These are phyloP conservation scores for Lipomyces mesembrius DNA, from an alignment of 805 yeast species.

Conservation along the genomic window DNA sequence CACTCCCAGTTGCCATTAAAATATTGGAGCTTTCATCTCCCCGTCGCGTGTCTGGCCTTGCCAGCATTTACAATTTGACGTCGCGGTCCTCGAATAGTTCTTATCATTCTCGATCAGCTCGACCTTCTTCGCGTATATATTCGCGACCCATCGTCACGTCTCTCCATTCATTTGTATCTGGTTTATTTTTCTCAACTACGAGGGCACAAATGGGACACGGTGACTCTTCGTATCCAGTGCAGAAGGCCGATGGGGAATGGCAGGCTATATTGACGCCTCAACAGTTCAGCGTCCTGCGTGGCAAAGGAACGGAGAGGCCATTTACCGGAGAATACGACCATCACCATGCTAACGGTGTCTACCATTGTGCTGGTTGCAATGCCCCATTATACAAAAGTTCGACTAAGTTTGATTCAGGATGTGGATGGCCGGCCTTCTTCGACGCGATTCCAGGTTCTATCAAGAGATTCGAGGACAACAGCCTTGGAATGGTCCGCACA, in stretches of 20 bases:
- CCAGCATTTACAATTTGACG: neutral
- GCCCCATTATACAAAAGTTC: constrained; percentile 76
- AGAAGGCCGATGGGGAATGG: constrained; percentile 63
- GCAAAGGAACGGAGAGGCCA: constrained; percentile 74
- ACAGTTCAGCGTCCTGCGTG: constrained; percentile 78
- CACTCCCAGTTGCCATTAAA: neutral
- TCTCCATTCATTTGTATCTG: neutral
- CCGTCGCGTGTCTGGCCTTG: neutral
- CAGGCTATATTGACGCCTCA: constrained; percentile 71
- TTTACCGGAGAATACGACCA: constrained; percentile 61
- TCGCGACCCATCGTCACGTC: neutral
- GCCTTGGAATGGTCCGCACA: constrained; percentile 78
- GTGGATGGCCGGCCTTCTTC: constrained; percentile 99
- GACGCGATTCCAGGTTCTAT: constrained; percentile 85
- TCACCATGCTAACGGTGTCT: constrained; percentile 60
- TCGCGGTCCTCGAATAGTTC: neutral
- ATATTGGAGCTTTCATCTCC: neutral
- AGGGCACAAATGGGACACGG: constrained; percentile 11
- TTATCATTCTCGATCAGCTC: neutral
- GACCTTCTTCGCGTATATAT: neutral
- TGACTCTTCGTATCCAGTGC: constrained; percentile 20
- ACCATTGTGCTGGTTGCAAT: constrained; percentile 84
- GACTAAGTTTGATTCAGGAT: constrained; percentile 85
- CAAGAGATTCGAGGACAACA: constrained; percentile 59
- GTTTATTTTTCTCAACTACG: neutral